phyloP scores from a whole-genome alignment of 768 basidiomycete genomes.

The Leucogyrophana mollusca region DNA sequence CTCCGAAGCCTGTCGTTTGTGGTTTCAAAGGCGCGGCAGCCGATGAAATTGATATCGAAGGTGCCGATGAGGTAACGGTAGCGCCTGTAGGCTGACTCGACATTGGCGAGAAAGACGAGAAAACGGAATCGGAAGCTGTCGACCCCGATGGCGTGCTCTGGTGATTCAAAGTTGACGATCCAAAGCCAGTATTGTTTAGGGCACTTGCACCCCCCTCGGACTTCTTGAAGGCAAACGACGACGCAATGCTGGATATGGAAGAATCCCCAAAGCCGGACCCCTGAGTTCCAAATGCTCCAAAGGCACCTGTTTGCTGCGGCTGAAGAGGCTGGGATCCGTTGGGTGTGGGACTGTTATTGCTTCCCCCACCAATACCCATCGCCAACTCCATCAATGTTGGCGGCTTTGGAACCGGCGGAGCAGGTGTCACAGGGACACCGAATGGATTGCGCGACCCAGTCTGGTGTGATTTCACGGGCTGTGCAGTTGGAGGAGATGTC shows the following conservation, averaged over 20 bases:
- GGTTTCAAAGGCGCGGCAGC: constrained; percentile 30
- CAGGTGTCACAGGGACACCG: constrained; percentile 62
- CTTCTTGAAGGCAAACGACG: constrained; percentile 59
- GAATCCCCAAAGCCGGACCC: constrained; percentile 43
- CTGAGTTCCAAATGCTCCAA: constrained; percentile 34
- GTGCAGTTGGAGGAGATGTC: constrained; percentile 44
- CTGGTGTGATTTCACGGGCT: constrained; percentile 80
- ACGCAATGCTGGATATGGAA: constrained; percentile 68
- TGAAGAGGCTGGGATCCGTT: constrained; percentile 28
- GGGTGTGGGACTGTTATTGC: constrained; percentile 13
- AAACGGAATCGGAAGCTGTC: constrained; percentile 43
- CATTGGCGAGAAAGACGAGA: constrained; percentile 39
- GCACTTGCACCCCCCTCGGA: constrained; percentile 20
- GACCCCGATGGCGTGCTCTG: constrained; percentile 42
- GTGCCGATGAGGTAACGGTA: constrained; percentile 28
- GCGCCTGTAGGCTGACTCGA: constrained; percentile 53
- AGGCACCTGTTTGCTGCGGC: constrained; percentile 25
- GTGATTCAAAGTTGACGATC: constrained; percentile 20
- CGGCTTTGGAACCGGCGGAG: constrained; percentile 68
- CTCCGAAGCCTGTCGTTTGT: constrained; percentile 52
- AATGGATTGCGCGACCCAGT: constrained; percentile 98
- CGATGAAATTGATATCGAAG: constrained; percentile 31
- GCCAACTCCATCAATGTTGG: constrained; percentile 83
- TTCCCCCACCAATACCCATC: constrained; percentile 38
- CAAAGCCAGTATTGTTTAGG: constrained; percentile 13